phyloP scores from a whole-genome alignment of 179 eudicot genomes.

The Silene noctiflora region DNA sequence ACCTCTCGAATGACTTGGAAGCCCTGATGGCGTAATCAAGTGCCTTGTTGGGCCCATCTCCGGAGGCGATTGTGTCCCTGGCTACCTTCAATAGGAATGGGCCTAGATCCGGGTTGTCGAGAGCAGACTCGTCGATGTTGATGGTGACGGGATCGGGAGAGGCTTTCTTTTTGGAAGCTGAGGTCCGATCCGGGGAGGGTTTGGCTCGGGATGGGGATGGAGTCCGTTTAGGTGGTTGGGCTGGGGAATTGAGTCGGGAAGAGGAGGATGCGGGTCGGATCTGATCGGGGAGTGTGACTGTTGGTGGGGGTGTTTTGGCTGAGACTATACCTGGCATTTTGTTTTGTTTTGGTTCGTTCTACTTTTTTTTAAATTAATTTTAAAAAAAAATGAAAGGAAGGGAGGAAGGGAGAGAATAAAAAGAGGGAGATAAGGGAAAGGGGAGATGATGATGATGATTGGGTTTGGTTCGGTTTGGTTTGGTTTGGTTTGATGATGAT shows the following conservation, averaged over 20 bases:
- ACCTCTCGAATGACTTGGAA: conserved; percentile 74
- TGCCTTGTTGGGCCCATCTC: conserved; percentile 84
- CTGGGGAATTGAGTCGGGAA: conserved; percentile 45
- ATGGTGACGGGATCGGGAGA: conserved; percentile 24
- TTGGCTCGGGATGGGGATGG: conserved; percentile 79
- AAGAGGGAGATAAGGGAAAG: too few relatives aligned
- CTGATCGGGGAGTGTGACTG: conserved; percentile 53
- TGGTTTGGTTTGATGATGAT: too few relatives aligned
- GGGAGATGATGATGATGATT: too few relatives aligned
- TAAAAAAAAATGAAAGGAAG: background rate
- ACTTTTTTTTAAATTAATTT: too few relatives aligned
- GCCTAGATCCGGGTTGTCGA: conserved; percentile 98
- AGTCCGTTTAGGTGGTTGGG: conserved; percentile 43
- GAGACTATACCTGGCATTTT: conserved; percentile 91
- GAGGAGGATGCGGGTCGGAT: conserved; percentile 38
- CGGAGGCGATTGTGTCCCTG: conserved; percentile 77
- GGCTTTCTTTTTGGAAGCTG: conserved; percentile 55
- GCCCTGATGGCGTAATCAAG: conserved; percentile 81
- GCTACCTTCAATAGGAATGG: conserved; percentile 85
- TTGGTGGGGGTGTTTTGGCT: conserved; percentile 76
- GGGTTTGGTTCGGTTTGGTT: too few relatives aligned
- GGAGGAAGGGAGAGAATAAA: too few relatives aligned
- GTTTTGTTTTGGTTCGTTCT: background rate
- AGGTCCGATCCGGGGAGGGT: conserved; percentile 84
- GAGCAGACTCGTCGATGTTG: conserved; percentile 56